Percentiles rank a stretch among this genome's conserved stretches.
Conservation (phyloP, 192 early-diverging fungal genomes). For the Coemansia sp. region DNA sequence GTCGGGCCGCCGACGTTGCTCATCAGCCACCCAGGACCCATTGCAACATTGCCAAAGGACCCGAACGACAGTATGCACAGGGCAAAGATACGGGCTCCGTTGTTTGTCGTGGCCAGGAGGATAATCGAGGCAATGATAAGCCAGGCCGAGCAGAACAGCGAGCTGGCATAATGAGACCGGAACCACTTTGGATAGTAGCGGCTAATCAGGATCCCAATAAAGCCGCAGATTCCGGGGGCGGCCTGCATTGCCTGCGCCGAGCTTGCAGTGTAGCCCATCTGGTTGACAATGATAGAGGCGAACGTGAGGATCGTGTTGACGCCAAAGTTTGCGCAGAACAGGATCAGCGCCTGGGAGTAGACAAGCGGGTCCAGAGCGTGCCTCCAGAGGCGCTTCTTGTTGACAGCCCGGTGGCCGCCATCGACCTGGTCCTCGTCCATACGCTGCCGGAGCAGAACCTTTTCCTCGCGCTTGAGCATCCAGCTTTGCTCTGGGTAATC, state of each 20-base stretch:
- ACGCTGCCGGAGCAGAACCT: slow-evolving; percentile 15
- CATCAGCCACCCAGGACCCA: slow-evolving; percentile 44
- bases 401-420: slow-evolving; percentile 25
- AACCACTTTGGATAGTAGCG: slow-evolving; percentile 31
- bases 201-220: slow-evolving; percentile 22
- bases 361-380: slow-evolving; percentile 24
- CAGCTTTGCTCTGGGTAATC: slow-evolving; percentile 43
- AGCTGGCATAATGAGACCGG: slow-evolving; percentile 24
- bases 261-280: slow-evolving; percentile 25
- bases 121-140: slow-evolving; percentile 20
- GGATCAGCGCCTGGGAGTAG: slow-evolving; percentile 30
- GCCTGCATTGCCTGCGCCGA: slow-evolving; percentile 43
- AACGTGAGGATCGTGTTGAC: slow-evolving; percentile 45
- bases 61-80: slow-evolving; percentile 41
- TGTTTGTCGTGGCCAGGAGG: slow-evolving; percentile 29
- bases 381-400: slow-evolving; percentile 8
- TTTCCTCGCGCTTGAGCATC: slow-evolving; percentile 19
- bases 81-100: slow-evolving; percentile 36
- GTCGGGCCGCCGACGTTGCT: slow-evolving; percentile 43
- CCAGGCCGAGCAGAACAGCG: slow-evolving; percentile 33
- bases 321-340: slow-evolving; percentile 39
- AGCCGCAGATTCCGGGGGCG: slow-evolving; percentile 35
- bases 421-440: slow-evolving; percentile 31
- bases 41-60: slow-evolving; percentile 32
- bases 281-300: slow-evolving; percentile 31